Conservation (phyloP, 176 grass and related monocot species). For the Pontederia crassipes region DNA sequence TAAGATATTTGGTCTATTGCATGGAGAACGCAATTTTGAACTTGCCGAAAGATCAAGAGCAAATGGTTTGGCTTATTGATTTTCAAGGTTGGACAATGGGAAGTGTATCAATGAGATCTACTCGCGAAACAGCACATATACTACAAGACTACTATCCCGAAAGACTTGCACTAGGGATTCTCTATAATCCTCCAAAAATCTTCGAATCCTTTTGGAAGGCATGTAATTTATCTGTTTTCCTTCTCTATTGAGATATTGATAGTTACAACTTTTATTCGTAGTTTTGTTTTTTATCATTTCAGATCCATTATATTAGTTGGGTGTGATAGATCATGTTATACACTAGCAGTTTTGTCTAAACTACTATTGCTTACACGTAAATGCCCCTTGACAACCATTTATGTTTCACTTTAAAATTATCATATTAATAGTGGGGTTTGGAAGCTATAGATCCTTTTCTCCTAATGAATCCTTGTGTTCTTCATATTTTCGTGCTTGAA, state of each 20-base stretch:
- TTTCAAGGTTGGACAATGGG: constrained; percentile 59
- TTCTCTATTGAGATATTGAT: background rate
- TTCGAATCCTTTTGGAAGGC: constrained; percentile 87
- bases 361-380: too few relatives aligned
- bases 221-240: constrained; percentile 8
- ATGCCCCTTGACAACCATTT: too few relatives aligned
- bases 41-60: constrained; percentile 43
- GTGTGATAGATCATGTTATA: too few relatives aligned
- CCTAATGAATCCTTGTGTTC: too few relatives aligned
- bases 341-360: too few relatives aligned
- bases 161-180: constrained; percentile 59
- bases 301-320: too few relatives aligned
- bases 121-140: constrained; percentile 51
- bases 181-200: constrained; percentile 76
- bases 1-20: constrained; percentile 75
- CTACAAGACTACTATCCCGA: constrained; percentile 80
- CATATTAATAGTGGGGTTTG: too few relatives aligned
- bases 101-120: constrained; percentile 51
- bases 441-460: too few relatives aligned
- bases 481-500: too few relatives aligned
- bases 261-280: too few relatives aligned
- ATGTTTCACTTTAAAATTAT: too few relatives aligned
- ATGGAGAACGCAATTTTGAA: constrained; percentile 71
- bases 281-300: too few relatives aligned
- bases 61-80: constrained; percentile 81